Conservation (phyloP, 371 early-diverging fungal genomes). For the Lichtheimia ramosa region DNA sequence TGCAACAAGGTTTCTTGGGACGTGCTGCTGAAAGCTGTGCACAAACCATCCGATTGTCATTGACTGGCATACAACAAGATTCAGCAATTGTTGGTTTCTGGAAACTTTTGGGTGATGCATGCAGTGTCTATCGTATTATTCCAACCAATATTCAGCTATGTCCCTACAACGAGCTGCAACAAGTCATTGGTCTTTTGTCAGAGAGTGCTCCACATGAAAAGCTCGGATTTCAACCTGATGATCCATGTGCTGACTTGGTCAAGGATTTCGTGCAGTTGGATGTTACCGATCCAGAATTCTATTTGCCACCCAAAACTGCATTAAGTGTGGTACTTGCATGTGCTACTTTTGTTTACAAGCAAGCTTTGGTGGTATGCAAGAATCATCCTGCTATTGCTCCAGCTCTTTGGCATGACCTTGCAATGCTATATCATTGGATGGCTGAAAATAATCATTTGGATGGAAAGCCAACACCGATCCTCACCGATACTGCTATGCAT, state of each 20-base stretch:
- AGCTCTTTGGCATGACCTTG: conserved; percentile 53
- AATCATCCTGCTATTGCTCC: conserved; percentile 34
- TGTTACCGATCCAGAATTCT: conserved; percentile 19
- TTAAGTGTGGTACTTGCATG: conserved; percentile 45
- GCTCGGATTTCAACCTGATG: conserved; percentile 41
- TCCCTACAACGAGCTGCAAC: conserved; percentile 31
- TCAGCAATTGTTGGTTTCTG: conserved; percentile 48
- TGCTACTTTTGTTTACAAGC: conserved; percentile 50
- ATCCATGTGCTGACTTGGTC: conserved; percentile 25
- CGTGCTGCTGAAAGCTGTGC: conserved; percentile 63
- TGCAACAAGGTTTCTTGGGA: conserved; percentile 73
- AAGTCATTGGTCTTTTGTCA: conserved; percentile 22
- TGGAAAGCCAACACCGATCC: not conserved
- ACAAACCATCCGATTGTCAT: conserved; percentile 40
- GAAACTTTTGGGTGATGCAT: conserved; percentile 76
- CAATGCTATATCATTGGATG: conserved; percentile 42
- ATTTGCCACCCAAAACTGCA: conserved; percentile 33
- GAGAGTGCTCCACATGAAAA: conserved; percentile 32
- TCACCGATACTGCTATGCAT: conserved; percentile 38
- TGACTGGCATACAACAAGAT: conserved; percentile 37
- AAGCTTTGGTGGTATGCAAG: conserved; percentile 47
- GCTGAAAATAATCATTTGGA: conserved; percentile 19
- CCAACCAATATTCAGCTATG: conserved; percentile 51
- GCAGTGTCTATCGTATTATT: conserved; percentile 50
- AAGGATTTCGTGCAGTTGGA: conserved; percentile 31